These are phyloP conservation scores for Zopfochytrium polystomum DNA, from an alignment of 371 early-diverging fungal species.

Conservation along the genomic window DNA sequence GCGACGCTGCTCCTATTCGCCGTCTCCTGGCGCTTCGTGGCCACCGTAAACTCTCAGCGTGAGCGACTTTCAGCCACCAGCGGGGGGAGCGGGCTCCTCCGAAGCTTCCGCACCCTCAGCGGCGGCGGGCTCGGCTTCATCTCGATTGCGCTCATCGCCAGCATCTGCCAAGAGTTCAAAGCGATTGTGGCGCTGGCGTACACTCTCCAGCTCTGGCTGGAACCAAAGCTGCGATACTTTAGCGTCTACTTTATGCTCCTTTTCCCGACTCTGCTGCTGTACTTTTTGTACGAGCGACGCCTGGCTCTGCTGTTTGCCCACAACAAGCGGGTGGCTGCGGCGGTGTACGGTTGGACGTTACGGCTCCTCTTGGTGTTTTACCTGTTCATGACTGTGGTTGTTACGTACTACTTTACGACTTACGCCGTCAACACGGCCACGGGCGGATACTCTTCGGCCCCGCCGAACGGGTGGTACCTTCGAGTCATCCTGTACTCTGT, in stretches of 20 bases:
- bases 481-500: not conserved
- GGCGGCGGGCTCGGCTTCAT: not conserved
- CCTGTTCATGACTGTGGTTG: not conserved
- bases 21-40: too few species aligned
- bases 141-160: not conserved
- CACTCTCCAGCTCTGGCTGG: not conserved
- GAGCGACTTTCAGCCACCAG: too few species aligned
- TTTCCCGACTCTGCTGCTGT: not conserved
- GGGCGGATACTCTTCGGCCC: not conserved
- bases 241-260: not conserved
- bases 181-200: not conserved
- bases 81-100: too few species aligned
- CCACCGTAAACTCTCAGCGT: too few species aligned
- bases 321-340: not conserved
- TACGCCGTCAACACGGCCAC: not conserved
- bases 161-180: not conserved
- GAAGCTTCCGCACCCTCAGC: too few species aligned
- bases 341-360: not conserved
- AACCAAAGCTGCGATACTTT: not conserved
- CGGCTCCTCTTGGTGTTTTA: not conserved
- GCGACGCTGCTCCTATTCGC: too few species aligned
- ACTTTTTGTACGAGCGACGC: not conserved
- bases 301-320: not conserved
- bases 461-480: not conserved
- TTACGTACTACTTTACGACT: not conserved